Evolutionary conservation across 208 protist genomes (phyloP), one percentile per base, ranked within the genome.

Genomic region (Vickermania ingenoplastis): DNA sequence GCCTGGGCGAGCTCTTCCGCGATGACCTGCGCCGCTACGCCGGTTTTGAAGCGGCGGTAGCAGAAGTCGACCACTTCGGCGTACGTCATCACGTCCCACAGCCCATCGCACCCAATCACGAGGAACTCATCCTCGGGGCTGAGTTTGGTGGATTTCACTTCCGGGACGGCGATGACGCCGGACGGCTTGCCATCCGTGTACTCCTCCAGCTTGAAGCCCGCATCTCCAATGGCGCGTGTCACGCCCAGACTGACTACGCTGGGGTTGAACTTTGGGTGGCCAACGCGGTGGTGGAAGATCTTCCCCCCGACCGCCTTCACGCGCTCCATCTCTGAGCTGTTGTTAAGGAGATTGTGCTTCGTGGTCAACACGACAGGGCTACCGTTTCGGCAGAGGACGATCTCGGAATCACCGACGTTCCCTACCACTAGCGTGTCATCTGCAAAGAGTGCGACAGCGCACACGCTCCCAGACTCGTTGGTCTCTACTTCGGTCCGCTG

Each of bases 171-270:
- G 52, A 90, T 92, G 31, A 95, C 75, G 5, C 81, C 84, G 11
- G 83, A 91, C 3, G 75, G 77, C 61, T 87, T 89, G 11, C 81
- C 85, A 57, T 90, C 79, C 1, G 88, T 89, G 67, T 83, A 90
- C 59, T 86, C 74, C 13, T 79, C 77, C 55, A 91, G 68, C 69
- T 95, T 95, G 67, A 97, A 97, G 23, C 73, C 80, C 27, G 93
- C 92, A 72, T 98, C 96, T n/a, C 96, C 96, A 59, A 98, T 91
- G 21, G 94, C 92, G 29, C 96, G 83, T 0, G 86, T 96, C 27
- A 98, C 79, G 30, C 88, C 93, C 13, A 98, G 75, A 67, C 81
- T 96, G 30, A 90, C 71, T 4, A 95, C 77, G 25, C 77, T 79
- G 23, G 89, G 89, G 59, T 93, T 95, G 61, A 92, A 93, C 36